Percentiles rank a stretch among this genome's conserved stretches.
Conservation (phyloP, 2,329 filamentous ascomycete genomes). For the Cladorrhinum sp. region DNA sequence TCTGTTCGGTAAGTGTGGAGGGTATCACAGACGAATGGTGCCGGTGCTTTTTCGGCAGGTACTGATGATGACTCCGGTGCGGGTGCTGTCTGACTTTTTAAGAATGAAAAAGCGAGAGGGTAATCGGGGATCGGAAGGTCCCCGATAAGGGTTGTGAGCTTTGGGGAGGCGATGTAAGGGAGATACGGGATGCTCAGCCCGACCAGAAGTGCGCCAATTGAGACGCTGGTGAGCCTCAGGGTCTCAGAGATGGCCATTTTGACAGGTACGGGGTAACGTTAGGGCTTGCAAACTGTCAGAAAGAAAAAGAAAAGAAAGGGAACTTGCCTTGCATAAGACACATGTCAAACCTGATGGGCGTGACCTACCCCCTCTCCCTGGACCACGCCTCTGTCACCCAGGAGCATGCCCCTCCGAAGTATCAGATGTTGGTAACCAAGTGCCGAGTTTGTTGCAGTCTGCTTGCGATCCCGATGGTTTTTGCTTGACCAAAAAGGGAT, state of each 20-base stretch:
- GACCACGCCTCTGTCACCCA: neutral
- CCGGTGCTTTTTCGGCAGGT: neutral
- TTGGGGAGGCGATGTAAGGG: slow-evolving; percentile 12
- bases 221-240: slow-evolving; percentile 21
- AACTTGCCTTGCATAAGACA: neutral
- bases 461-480: slow-evolving; percentile 5
- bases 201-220: slow-evolving; percentile 23
- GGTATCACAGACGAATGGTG: slow-evolving; percentile 30
- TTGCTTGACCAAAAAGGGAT: slow-evolving; percentile 8
- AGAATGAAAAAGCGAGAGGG: slow-evolving; percentile 21
- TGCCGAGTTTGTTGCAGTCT: slow-evolving; percentile 7
- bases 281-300: neutral
- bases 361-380: too few relatives aligned
- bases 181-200: slow-evolving; percentile 25
- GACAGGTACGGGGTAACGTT: too few relatives aligned
- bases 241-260: slow-evolving; percentile 13
- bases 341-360: neutral
- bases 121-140: slow-evolving; percentile 25
- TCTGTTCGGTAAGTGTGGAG: slow-evolving; percentile 38
- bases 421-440: slow-evolving; percentile 1
- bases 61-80: neutral
- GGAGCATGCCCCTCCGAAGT: slow-evolving; percentile 15
- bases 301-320: neutral
- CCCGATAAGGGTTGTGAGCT: slow-evolving; percentile 25
- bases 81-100: slow-evolving; percentile 7